Evolutionary conservation across 2,329 filamentous ascomycete species (phyloP).

Genomic region (Stenocarpella maydis): DNA sequence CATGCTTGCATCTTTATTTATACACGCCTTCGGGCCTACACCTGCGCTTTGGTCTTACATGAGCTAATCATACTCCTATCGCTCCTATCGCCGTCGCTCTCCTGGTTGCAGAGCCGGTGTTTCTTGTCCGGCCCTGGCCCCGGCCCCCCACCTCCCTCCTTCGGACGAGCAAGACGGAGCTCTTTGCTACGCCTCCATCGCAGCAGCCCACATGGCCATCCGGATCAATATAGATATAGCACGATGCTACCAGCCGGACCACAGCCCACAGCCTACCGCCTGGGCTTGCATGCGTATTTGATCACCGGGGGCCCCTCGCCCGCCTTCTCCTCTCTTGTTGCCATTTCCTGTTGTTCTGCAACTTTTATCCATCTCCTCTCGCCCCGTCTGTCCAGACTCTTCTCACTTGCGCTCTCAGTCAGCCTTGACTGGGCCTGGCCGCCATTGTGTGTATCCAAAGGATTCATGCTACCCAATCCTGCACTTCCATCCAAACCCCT

Average conservation of each 20-base stretch:
- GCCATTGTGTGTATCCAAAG: slow-evolving; percentile 24
- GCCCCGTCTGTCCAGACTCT: too few relatives aligned
- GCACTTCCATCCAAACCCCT: slow-evolving; percentile 18
- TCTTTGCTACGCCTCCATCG: not conserved
- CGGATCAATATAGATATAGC: slow-evolving; percentile 19
- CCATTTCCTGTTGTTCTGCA: not conserved
- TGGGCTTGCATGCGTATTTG: not conserved
- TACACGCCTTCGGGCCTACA: not conserved
- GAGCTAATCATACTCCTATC: not conserved
- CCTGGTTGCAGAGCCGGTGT: slow-evolving; percentile 6
- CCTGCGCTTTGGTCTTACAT: not conserved
- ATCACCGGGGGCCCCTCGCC: not conserved
- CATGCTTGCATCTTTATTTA: slow-evolving; percentile 22
- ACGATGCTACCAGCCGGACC: slow-evolving; percentile 14
- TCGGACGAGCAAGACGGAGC: slow-evolving; percentile 6
- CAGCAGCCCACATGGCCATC: slow-evolving; percentile 13
- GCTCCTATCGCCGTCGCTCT: too few relatives aligned
- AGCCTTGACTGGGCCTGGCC: slow-evolving; percentile 10
- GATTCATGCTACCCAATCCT: slow-evolving; percentile 27
- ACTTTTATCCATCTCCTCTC: not conserved
- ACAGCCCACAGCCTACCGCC: not conserved
- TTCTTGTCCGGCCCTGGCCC: slow-evolving; percentile 8
- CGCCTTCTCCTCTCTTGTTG: not conserved
- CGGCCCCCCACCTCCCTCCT: slow-evolving; percentile 3
- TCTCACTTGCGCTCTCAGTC: not conserved